phyloP scores from a whole-genome alignment of 2,329 filamentous ascomycete genomes.

The Diaporthe eres region DNA sequence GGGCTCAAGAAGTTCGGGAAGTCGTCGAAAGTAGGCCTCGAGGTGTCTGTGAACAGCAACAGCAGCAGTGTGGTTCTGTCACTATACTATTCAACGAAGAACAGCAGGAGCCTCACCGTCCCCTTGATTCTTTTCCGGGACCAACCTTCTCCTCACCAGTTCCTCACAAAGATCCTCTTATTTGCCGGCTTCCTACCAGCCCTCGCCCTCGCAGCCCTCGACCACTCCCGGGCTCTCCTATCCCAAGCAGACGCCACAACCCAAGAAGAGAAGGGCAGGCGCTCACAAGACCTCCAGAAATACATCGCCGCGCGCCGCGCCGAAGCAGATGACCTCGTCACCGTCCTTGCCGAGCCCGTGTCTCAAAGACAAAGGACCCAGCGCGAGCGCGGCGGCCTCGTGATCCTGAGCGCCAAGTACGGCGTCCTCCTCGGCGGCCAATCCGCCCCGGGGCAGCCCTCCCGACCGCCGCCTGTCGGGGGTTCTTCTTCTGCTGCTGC shows the following conservation, averaged over 20 bases:
- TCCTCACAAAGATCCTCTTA: conserved; percentile 51
- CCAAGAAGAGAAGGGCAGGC: not conserved
- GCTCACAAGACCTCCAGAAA: conserved; percentile 42
- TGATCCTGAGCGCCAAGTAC: conserved; percentile 64
- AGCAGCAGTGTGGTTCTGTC: conserved; percentile 60
- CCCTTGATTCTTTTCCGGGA: conserved; percentile 53
- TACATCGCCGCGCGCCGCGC: conserved; percentile 54
- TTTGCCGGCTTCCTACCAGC: conserved; percentile 58
- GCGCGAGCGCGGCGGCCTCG: conserved; percentile 57
- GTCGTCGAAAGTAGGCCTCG: conserved; percentile 60
- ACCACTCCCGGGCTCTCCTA: conserved; percentile 46
- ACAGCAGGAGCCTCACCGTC: conserved; percentile 58
- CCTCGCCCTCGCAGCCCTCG: conserved; percentile 54
- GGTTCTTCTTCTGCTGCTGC: not conserved
- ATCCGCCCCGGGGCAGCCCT: not conserved
- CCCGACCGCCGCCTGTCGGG: not conserved
- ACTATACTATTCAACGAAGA: conserved; percentile 60
- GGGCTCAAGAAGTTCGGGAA: conserved; percentile 58
- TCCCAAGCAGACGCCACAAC: conserved; percentile 28
- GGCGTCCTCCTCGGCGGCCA: conserved; percentile 52
- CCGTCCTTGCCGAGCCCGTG: conserved; percentile 58
- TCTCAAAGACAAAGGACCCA: conserved; percentile 54
- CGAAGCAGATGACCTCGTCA: conserved; percentile 61
- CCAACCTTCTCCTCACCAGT: not conserved
- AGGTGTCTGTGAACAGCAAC: conserved; percentile 58